A percentile compares a stretch with the other conserved stretches of the same genome.
These are phyloP conservation scores for Aspergillus sp. DNA, from an alignment of 2,329 filamentous ascomycete species.

Conservation along the genomic window DNA sequence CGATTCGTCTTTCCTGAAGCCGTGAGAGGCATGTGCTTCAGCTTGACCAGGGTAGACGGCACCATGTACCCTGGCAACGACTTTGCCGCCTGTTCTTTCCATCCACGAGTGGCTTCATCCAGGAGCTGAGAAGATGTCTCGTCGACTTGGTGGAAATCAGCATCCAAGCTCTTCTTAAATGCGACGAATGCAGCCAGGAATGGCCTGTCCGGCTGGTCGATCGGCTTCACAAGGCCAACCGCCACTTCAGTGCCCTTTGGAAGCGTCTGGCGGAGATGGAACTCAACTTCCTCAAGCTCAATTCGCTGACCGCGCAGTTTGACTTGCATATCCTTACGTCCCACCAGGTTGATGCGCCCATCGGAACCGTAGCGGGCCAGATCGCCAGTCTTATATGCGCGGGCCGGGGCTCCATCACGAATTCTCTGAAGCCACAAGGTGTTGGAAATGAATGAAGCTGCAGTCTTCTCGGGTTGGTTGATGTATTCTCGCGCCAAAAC, in stretches of 20 bases:
- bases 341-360: slow-evolving; percentile 26
- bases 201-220: slow-evolving; percentile 6
- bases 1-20: slow-evolving; percentile 12
- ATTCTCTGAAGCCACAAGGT: slow-evolving; percentile 13
- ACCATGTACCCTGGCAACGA: slow-evolving; percentile 12
- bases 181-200: slow-evolving; percentile 12
- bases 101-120: slow-evolving; percentile 4
- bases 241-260: slow-evolving; percentile 1
- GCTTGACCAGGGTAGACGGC: slow-evolving; percentile 6
- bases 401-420: slow-evolving; percentile 1
- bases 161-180: slow-evolving; percentile 6
- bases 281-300: slow-evolving; percentile 31
- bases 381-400: slow-evolving; percentile 35
- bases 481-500: slow-evolving; percentile 24
- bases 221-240: slow-evolving; percentile 8
- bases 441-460: slow-evolving; percentile 20
- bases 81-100: slow-evolving; percentile 4
- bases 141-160: slow-evolving; percentile 3
- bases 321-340: slow-evolving; percentile 32
- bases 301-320: slow-evolving; percentile 33
- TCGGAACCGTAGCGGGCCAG: slow-evolving; percentile 26
- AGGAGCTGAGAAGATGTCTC: neutral
- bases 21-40: slow-evolving; percentile 8
- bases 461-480: slow-evolving; percentile 21
- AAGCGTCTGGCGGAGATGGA: slow-evolving; percentile 6